A percentile compares a stretch with the other conserved stretches of the same genome.
Evolutionary conservation across 2,329 filamentous ascomycete species (phyloP).

Genomic region (Sarocladiaceae sp.): DNA sequence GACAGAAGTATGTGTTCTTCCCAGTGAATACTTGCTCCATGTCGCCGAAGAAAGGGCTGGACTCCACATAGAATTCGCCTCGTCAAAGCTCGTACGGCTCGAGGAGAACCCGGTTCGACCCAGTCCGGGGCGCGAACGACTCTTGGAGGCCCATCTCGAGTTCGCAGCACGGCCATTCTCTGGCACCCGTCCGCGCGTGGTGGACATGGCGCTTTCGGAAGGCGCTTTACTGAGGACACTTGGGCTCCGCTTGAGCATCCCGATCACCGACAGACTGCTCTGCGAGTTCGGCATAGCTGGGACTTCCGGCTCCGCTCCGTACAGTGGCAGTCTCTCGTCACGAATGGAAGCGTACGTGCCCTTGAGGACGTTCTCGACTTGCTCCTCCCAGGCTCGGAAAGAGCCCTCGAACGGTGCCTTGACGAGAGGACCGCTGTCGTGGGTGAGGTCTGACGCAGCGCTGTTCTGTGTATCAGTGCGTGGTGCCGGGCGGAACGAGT

Average conservation of each 20-base stretch:
- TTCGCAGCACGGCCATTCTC: slow-evolving; percentile 52
- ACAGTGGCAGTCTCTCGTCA: slow-evolving; percentile 79
- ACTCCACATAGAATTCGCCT: slow-evolving; percentile 85
- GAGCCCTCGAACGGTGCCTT: slow-evolving; percentile 71
- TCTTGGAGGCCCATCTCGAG: slow-evolving; percentile 79
- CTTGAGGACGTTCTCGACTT: slow-evolving; percentile 87
- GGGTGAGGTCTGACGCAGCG: slow-evolving; percentile 65
- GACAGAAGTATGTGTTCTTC: slow-evolving; percentile 85
- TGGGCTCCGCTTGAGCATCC: slow-evolving; percentile 77
- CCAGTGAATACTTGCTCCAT: slow-evolving; percentile 91
- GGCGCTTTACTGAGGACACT: slow-evolving; percentile 91
- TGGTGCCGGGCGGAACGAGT: slow-evolving; percentile 48
- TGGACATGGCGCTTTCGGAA: slow-evolving; percentile 70
- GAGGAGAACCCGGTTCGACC: slow-evolving; percentile 79
- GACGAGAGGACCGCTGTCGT: slow-evolving; percentile 72
- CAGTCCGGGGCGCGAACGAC: slow-evolving; percentile 71
- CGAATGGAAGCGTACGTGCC: slow-evolving; percentile 89
- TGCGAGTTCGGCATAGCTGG: slow-evolving; percentile 37
- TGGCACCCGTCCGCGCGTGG: slow-evolving; percentile 60
- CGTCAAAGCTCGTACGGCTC: slow-evolving; percentile 90
- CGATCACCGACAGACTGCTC: slow-evolving; percentile 68
- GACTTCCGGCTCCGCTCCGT: slow-evolving; percentile 57
- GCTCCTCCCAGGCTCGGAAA: slow-evolving; percentile 77
- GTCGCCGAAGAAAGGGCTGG: slow-evolving; percentile 81
- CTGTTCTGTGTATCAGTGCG: slow-evolving; percentile 38